Evolutionary conservation across 768 basidiomycete genomes (phyloP), one percentile per base, ranked within the genome.

Genomic region (Aureoboletus auriporus): DNA sequence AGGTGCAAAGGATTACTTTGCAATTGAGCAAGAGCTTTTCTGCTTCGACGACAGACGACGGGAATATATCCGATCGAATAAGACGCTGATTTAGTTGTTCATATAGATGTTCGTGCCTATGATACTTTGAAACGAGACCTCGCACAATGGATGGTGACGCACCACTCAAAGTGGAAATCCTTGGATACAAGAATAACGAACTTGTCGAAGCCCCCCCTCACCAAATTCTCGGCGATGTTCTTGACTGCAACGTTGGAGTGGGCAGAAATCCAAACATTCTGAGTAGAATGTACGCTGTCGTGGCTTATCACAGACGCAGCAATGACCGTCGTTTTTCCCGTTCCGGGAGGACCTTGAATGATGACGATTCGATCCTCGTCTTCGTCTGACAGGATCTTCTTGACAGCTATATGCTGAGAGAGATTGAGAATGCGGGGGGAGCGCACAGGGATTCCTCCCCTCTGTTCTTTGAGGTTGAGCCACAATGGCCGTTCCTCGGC

Each of bases 91-190:
- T 53, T 12, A 77, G 54, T 14, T 61, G 39, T 20, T 60, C 51
- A 52, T 79, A 80, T 0, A 78, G 62, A 52, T 78, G 71, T 45
- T 80, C 78, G 27, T 80, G 77, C 77, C 77, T 77, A 36, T 13
- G 8, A 31, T 27, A 17, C 10, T 8, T 59, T 36, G 47, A 29
- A 34, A 27, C 35, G 36, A 7, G 27, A 23, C 20, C 13, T 33
- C 14, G 8, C 6, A 6, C 8, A 9, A n/a, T 17, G 42, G 10
- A 23, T 5, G 14, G 35, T 6, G 10, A 49, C 71, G 9, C 37
- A 73, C 76, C 76, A 77, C 23, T 73, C 75, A 16, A 60, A 67
- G 47, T 77, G 71, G 46, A 76, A 78, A 39, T 70, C 76, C 20
- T 60, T 63, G 11, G 76, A 76, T 5, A 78, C 73, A n/a, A 77